Evolutionary conservation across 176 grass and related monocot genomes (phyloP).

Genomic region (Stipa capillata): DNA sequence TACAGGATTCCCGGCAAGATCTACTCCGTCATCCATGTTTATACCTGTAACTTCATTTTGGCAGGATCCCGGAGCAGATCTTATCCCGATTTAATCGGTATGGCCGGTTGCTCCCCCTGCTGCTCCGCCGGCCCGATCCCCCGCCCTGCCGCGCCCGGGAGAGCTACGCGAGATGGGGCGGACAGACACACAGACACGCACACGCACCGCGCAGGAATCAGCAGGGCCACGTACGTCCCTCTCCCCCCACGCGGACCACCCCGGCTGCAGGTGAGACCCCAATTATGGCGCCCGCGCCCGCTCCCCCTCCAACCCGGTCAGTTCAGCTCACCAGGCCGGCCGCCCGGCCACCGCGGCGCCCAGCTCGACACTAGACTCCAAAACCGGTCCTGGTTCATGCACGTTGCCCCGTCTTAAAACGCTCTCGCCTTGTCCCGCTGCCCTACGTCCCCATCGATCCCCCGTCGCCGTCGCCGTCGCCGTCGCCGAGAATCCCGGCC

Average conservation of each 20-base stretch:
- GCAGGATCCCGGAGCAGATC: background rate
- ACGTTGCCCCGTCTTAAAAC: slow-evolving; percentile 15
- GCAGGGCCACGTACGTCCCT: slow-evolving; percentile 27
- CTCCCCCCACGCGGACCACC: slow-evolving; percentile 24
- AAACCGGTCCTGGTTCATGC: slow-evolving; percentile 22
- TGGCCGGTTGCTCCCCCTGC: background rate
- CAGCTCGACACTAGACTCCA: background rate
- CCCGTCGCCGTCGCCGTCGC: slow-evolving; percentile 11
- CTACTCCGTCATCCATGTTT: too few relatives aligned
- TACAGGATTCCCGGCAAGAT: too few relatives aligned
- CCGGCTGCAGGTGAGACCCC: slow-evolving; percentile 25
- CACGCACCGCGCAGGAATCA: background rate
- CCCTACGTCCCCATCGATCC: too few relatives aligned
- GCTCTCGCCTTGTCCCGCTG: background rate
- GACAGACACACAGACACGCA: too few relatives aligned
- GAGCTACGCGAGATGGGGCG: slow-evolving; percentile 26
- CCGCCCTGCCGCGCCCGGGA: slow-evolving; percentile 10
- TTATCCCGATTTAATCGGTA: slow-evolving; percentile 30
- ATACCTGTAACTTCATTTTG: background rate
- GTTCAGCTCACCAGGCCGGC: slow-evolving; percentile 17
- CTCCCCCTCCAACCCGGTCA: background rate
- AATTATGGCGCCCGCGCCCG: slow-evolving; percentile 8
- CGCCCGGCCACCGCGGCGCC: background rate
- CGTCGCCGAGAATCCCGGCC: background rate
- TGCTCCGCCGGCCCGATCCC: background rate